Percentiles rank a stretch among this genome's conserved stretches.
Evolutionary conservation across 2,329 filamentous ascomycete genomes (phyloP).

Genomic region (Aspergillus sp.): DNA sequence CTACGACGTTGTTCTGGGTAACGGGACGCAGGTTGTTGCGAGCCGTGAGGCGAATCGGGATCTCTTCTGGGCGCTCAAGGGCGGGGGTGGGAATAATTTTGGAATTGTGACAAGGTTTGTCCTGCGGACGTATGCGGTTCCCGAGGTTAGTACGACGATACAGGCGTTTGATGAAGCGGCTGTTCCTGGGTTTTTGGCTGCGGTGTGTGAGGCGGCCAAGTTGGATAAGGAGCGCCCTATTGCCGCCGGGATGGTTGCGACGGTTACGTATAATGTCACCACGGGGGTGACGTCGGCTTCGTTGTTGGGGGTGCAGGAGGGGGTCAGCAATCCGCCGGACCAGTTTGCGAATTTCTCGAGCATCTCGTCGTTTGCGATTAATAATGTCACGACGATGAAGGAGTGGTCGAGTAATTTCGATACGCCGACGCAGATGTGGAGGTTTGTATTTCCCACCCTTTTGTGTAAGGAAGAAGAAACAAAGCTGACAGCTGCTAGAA

Average conservation of each 20-base stretch:
- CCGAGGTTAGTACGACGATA: constrained; percentile 38
- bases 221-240: constrained; percentile 26
- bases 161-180: constrained; percentile 36
- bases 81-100: constrained; percentile 38
- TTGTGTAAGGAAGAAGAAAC: too few relatives aligned
- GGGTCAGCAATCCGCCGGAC: constrained; percentile 37
- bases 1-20: constrained; percentile 39
- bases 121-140: constrained; percentile 28
- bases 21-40: constrained; percentile 34
- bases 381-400: constrained; percentile 35
- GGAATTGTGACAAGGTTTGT: constrained; percentile 41
- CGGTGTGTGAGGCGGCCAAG: constrained; percentile 31
- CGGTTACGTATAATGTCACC: constrained; percentile 31
- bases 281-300: constrained; percentile 29
- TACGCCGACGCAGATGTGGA: constrained; percentile 42
- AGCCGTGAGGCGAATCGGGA: constrained; percentile 29
- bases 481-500: constrained; percentile 20
- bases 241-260: constrained; percentile 40
- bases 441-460: constrained; percentile 23
- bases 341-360: constrained; percentile 39
- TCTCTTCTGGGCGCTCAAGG: constrained; percentile 44
- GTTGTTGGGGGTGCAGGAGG: constrained; percentile 43
- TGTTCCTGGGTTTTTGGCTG: constrained; percentile 32
- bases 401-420: constrained; percentile 34
- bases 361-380: constrained; percentile 27